Evolutionary conservation across 768 basidiomycete genomes (phyloP), one percentile per base, ranked within the genome.

Genomic region (Hygrocybe punicea): DNA sequence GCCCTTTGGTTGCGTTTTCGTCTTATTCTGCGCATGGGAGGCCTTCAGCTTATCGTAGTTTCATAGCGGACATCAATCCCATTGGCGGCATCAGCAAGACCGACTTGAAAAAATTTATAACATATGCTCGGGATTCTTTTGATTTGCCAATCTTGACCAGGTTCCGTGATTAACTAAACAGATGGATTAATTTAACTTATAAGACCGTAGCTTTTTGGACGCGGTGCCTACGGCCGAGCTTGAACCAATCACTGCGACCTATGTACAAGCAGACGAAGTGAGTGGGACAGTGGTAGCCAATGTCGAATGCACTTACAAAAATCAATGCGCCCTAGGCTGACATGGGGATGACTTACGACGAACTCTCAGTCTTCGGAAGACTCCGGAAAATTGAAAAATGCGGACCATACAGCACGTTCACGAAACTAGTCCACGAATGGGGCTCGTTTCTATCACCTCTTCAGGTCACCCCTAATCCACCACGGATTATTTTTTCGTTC

Each of bases 261-360:
- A 98, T 66, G 88, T 97, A 8, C 97, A 99, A 63, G 84, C 94
- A 0, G 97, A 99, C 64, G 97, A 99, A 80, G 94, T 88, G 55
- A 44, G 75, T 61, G 9, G 16, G 29, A 13, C n/a, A 6, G 29
- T 42, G 17, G 36, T 21, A 23, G 16, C 44, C 52, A 33, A 40
- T 49, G 24, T 29, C 35, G 21, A 36, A 17, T 16, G 47, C 44
- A 2, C 54, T 64, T 25, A 51, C 37, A 45, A 49, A 62, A 9
- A 10, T n/a, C n/a, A n/a, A n/a, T n/a, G n/a, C n/a, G n/a, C n/a
- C n/a, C 6, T 60, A 93, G 92, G 93, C 83, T 16, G 96, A 98
- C 65, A 98, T 98, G 96, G 96, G 96, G 8, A 98, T 98, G 97
- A 97, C 96, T 0, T 98, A 98, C 67, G 90, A 98, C 63, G 97